Conservation (phyloP, 495 filamentous ascomycete genomes). For the Cairneyella variabilis region DNA sequence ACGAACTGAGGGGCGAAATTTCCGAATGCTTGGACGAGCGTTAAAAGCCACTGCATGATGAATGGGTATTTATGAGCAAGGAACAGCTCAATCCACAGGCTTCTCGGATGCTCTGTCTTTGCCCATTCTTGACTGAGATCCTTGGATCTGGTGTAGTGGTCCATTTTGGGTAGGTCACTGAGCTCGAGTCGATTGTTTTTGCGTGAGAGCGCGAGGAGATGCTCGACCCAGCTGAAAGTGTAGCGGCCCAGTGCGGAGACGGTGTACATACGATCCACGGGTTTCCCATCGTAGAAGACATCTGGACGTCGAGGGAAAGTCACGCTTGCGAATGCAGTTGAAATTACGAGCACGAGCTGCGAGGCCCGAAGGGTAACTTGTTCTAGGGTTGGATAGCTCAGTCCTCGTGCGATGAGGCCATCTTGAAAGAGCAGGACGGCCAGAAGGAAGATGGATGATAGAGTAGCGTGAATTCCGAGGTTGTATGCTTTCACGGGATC, state of each 20-base stretch:
- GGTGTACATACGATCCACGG: conserved; percentile 62
- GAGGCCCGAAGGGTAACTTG: conserved; percentile 28
- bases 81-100: conserved; percentile 59
- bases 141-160: conserved; percentile 46
- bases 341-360: conserved; percentile 34
- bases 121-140: conserved; percentile 46
- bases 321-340: conserved; percentile 31
- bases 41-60: conserved; percentile 50
- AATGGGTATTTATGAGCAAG: conserved; percentile 50
- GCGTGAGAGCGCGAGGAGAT: conserved; percentile 46
- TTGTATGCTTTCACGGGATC: conserved; percentile 42
- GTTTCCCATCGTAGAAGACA: conserved; percentile 52
- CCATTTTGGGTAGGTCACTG: conserved; percentile 56
- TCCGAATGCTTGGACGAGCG: conserved; percentile 47
- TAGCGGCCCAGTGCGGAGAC: conserved; percentile 56
- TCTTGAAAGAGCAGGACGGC: conserved; percentile 37
- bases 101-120: conserved; percentile 39
- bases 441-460: conserved; percentile 38
- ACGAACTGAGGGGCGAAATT: conserved; percentile 70
- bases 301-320: conserved; percentile 64
- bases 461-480: conserved; percentile 41
- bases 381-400: background rate
- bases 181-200: conserved; percentile 54
- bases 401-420: conserved; percentile 26
- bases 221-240: conserved; percentile 59